Conservation (phyloP, 1,284 basidiomycete species). For the Ustilago loliicola region DNA sequence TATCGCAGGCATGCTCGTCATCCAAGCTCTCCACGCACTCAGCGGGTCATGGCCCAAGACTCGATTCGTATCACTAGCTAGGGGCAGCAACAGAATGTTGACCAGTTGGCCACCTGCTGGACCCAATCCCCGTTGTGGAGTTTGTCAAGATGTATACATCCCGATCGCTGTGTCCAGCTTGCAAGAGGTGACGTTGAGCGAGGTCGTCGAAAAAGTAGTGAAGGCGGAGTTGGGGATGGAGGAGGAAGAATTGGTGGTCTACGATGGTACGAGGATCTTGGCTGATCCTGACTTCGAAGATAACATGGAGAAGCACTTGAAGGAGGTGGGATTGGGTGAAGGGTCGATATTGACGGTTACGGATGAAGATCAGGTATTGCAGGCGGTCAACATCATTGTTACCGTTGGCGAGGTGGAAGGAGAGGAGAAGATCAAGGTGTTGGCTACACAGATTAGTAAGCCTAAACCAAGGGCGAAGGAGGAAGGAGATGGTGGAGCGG, state of each 20-base stretch:
- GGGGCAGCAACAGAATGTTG: slow-evolving; percentile 42
- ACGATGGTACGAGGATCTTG: slow-evolving; percentile 84
- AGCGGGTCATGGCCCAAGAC: slow-evolving; percentile 42
- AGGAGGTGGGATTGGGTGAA: slow-evolving; percentile 76
- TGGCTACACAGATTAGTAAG: slow-evolving; percentile 10
- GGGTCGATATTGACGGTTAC: slow-evolving; percentile 88
- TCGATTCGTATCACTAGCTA: slow-evolving; percentile 51
- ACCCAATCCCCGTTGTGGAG: slow-evolving; percentile 75
- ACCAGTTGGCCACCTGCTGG: slow-evolving; percentile 26
- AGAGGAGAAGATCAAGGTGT: slow-evolving; percentile 16
- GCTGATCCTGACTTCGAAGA: slow-evolving; percentile 92
- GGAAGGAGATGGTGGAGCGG: not conserved
- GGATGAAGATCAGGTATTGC: slow-evolving; percentile 78
- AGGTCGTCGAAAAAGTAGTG: slow-evolving; percentile 76
- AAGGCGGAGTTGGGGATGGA: slow-evolving; percentile 74
- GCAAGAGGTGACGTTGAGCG: slow-evolving; percentile 79
- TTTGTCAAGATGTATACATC: slow-evolving; percentile 88
- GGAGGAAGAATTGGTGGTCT: slow-evolving; percentile 71
- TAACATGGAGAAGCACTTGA: slow-evolving; percentile 80
- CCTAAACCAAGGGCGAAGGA: slow-evolving; percentile 6
- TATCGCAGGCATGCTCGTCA: slow-evolving; percentile 90
- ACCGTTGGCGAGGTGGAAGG: slow-evolving; percentile 12
- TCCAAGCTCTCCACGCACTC: slow-evolving; percentile 89
- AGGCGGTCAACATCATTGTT: slow-evolving; percentile 58
- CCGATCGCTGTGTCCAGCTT: slow-evolving; percentile 76